phyloP scores from a whole-genome alignment of 2,329 filamentous ascomycete species.

The Sarocladiaceae sp. region DNA sequence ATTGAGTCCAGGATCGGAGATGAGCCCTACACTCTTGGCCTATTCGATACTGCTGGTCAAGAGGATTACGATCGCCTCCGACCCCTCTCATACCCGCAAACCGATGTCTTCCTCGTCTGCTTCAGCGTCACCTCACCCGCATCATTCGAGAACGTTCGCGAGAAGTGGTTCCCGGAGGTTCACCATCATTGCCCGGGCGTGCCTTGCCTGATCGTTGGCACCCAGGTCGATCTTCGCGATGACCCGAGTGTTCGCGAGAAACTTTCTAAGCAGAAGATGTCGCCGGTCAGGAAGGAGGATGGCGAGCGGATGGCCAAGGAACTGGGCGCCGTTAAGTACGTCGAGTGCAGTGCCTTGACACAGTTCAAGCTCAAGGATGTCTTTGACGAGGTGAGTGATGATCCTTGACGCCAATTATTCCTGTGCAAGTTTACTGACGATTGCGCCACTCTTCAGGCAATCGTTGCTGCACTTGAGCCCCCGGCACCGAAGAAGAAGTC shows the following conservation, averaged over 20 bases:
- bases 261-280: slow-evolving; percentile 93
- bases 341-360: slow-evolving; percentile 95
- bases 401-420: neutral
- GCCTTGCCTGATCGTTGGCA: slow-evolving; percentile 95
- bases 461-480: slow-evolving; percentile 91
- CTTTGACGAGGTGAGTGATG: slow-evolving; percentile 81
- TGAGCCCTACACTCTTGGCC: slow-evolving; percentile 93
- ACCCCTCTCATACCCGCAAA: slow-evolving; percentile 95
- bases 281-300: slow-evolving; percentile 84
- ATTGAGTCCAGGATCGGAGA: slow-evolving; percentile 80
- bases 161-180: slow-evolving; percentile 99
- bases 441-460: slow-evolving; percentile 59
- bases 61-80: slow-evolving; percentile 98
- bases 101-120: slow-evolving; percentile 97
- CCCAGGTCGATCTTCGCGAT: slow-evolving; percentile 92
- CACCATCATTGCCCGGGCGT: slow-evolving; percentile 98
- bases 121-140: slow-evolving; percentile 97
- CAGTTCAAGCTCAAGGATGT: slow-evolving; percentile 99
- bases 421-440: slow-evolving; percentile 14
- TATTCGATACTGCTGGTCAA: slow-evolving; percentile 98
- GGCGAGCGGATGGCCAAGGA: slow-evolving; percentile 97
- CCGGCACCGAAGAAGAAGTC: slow-evolving; percentile 74
- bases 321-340: slow-evolving; percentile 95
- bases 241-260: slow-evolving; percentile 86
- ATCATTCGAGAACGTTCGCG: slow-evolving; percentile 97